Evolutionary conservation across 1,284 basidiomycete genomes (phyloP), one percentile per base, ranked within the genome.

Genomic region (Spongispora temasekensis): DNA sequence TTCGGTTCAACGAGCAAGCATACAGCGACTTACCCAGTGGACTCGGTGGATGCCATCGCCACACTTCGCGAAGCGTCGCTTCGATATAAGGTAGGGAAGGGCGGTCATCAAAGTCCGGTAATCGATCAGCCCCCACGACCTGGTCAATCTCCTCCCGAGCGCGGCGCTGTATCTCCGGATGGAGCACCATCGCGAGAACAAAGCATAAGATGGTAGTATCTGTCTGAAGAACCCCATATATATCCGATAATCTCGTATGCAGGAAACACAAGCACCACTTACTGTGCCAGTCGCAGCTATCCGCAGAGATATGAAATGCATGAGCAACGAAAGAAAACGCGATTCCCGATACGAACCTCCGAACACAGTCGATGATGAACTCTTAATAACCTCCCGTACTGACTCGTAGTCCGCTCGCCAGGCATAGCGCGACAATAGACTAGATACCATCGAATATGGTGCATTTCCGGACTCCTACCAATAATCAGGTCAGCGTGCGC

Each of bases 81-180:
- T 63, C 62, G 12, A 56, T 17, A 42, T 64, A 64, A 7, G 62
- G 54, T 17, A 63, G 55, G 30, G 34, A 48, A n/a, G 53, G 10
- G 25, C 62, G 25, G 23, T 60, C 55, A 5, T 31, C 50, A 23
- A 60, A 60, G 28, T 53, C 31, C 23, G 58, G 58, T 12, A 63
- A 53, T 21, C 54, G 57, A 30, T 56, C 58, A 25, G n/a, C 48
- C n/a, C 28, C 58, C 1, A 64, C 50, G 15, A 64, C 55, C 5
- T 50, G 25, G 13, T 64, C 62, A 3, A 64, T 64, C 15, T 64
- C 62, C 15, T 51, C 50, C 25, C 46, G 62, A 50, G 62, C 62
- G 27, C 58, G 58, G 12, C 12, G 59, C 31, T 61, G 53, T 40
- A 52, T 55, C 9, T 61, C 50, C 15, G 58, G 62, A 37, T 57